Percentiles rank a stretch among this genome's conserved stretches.
Evolutionary conservation across 2,329 filamentous ascomycete genomes (phyloP).

Genomic region (Raffaelea ambrosiae): DNA sequence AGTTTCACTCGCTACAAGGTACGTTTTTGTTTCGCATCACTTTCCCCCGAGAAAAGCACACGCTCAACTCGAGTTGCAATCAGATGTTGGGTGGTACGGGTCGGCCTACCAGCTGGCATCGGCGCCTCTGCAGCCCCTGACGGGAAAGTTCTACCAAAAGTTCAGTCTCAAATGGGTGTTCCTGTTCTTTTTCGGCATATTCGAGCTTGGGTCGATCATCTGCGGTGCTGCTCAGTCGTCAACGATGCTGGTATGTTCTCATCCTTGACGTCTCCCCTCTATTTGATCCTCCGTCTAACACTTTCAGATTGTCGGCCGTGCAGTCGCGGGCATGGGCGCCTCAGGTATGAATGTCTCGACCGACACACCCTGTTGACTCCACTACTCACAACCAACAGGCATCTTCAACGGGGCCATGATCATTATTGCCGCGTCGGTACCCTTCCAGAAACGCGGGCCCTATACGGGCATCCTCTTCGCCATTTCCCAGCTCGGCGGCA

Average conservation of each 20-base stretch:
- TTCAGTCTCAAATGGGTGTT: slow-evolving; percentile 30
- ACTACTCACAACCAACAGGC: not conserved
- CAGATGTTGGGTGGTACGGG: slow-evolving; percentile 18
- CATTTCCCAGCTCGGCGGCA: too few species aligned
- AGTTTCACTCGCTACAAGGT: slow-evolving; percentile 16
- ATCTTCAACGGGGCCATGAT: too few species aligned
- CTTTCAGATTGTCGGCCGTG: slow-evolving; percentile 26
- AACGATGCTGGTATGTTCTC: too few species aligned
- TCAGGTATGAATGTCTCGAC: slow-evolving; percentile 31
- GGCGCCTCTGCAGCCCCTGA: slow-evolving; percentile 36
- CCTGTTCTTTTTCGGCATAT: slow-evolving; percentile 33
- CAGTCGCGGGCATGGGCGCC: slow-evolving; percentile 35
- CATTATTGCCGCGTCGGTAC: too few species aligned
- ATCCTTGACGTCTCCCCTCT: too few species aligned
- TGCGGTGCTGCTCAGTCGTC: slow-evolving; percentile 40
- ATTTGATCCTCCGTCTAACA: not conserved
- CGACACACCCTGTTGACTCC: slow-evolving; percentile 13
- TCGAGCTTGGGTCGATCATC: slow-evolving; percentile 46
- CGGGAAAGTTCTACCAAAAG: slow-evolving; percentile 40
- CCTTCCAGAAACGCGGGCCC: too few species aligned
- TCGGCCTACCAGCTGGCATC: slow-evolving; percentile 13
- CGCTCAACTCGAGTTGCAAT: too few species aligned
- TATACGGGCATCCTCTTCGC: too few species aligned
- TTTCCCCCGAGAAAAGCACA: too few species aligned
- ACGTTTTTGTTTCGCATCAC: too few species aligned